Base-by-base conservation (phyloP, 306 rosid species). In the Cicer chorassanicum region DNA sequence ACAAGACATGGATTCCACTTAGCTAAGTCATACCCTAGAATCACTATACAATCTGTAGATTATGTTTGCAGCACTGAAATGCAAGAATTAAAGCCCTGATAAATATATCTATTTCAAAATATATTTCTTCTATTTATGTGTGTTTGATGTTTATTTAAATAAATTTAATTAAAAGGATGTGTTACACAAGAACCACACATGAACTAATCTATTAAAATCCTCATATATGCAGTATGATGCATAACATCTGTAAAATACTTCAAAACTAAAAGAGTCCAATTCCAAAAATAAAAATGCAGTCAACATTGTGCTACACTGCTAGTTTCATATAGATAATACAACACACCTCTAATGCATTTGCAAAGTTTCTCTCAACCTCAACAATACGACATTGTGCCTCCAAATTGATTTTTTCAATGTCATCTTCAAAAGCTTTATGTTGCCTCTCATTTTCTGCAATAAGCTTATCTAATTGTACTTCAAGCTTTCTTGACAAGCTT, bases 381-480 rank as follows among this genome's bases (percentile, higher is more conserved):
- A 85, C 79, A 21, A 90, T 65, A 72, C 87, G 95, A 66, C 83
- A 86, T 82, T 92, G 89, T 42, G 97, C 90, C 71, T 88, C 96
- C 55, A 89, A 71, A 63, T 84, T 85, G 75, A 90, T 83, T 80
- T 85, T 94, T 76, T 90, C 97, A 80, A 90, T 67, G 79, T 92
- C 96, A 63, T 83, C 95, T 80, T 94, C 97, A 56, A 87, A 94
- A 79, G 82, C 57, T 86, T 92, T 94, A 67, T 87, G 92, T 82
- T 89, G 96, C 83, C 99, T 87, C 86, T 94, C 99, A 83, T 92
- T 94, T 81, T 92, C 96, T 7, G 86, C 96, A 81, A 90, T 92
- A 68, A 92, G 92, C 89, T 80, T 88, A 84, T 94, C 99, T 76
- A 94, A 62, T 79, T 92, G 96, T 66, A 94, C 60, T 75, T 92